Evolutionary conservation across 169 alveolate species (phyloP), one percentile per base, ranked within the genome.

Genomic region (Eimeria nieschulzi): DNA sequence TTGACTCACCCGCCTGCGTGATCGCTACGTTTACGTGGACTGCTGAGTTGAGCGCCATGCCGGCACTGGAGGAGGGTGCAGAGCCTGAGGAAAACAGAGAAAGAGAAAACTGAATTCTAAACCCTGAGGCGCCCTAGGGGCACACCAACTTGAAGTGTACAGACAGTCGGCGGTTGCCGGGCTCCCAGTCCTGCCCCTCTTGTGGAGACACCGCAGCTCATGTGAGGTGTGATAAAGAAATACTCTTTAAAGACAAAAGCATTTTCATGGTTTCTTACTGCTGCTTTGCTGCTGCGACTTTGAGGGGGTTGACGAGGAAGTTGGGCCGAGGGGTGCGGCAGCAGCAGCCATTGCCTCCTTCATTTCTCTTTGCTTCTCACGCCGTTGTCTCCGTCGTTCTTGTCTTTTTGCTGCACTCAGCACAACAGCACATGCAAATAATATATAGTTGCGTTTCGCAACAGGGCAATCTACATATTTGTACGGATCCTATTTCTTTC

Each of bases 311-410:
- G 75, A 66, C 10, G 23, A 12, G n/a, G 75, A 9, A 8, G 75
- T 9, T 9, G 75, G 10, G n/a, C 39, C 75, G 8, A 66, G 75
- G 75, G 75, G 75, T 17, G 75, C 75, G 9, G 75, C n/a, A 66
- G 75, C 75, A n/a, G 75, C 75, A 66, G 75, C 75, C 12, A 66
- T 9, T 13, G 75, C 15, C 75, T 66, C 75, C n/a, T 66, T 66
- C 75, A 66, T 66, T 66, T 66, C 75, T n/a, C 75, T 66, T n/a
- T 66, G 75, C n/a, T 66, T 66, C n/a, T 66, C 75, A 17, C 75
- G 0, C 39, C 75, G 15, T n/a, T 66, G 75, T n/a, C 26, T 66
- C 75, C 75, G 15, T 66, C 75, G n/a, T 26, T 66, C 75, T 66
- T 66, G 75, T 26, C 75, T 0, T n/a, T 66, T 66, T 0, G 39